Conservation (phyloP, 495 filamentous ascomycete species). For the Talaromyces stipitatus region DNA sequence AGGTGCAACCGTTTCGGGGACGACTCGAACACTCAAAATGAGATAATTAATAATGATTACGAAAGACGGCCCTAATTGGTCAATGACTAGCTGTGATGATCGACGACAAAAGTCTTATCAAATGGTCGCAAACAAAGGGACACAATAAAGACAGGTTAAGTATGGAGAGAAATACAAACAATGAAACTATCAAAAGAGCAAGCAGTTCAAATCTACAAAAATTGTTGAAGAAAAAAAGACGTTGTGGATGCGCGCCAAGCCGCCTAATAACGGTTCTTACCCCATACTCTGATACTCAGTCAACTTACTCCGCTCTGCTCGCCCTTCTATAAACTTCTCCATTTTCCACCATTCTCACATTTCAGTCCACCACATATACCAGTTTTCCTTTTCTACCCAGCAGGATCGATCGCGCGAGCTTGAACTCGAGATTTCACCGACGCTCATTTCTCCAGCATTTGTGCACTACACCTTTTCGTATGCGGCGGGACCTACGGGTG, state of each 20-base stretch:
- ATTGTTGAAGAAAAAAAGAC: neutral
- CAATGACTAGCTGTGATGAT: no score
- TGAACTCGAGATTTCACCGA: no score
- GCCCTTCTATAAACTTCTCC: neutral
- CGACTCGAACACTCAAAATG: no score
- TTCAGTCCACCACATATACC: neutral
- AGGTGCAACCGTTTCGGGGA: no score
- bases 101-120: no score
- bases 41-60: no score
- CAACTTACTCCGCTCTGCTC: neutral
- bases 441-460: neutral
- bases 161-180: no score
- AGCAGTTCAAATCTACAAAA: no score
- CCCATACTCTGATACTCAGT: neutral
- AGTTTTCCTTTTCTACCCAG: neutral
- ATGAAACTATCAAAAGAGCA: no score
- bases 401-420: neutral
- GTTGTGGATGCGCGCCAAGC: neutral
- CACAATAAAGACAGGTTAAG: no score
- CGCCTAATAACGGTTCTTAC: neutral
- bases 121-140: no score
- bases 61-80: no score
- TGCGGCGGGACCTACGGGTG: constrained; percentile 13
- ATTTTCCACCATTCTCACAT: neutral
- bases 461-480: constrained; percentile 9